Percentiles rank a stretch among this genome's conserved stretches.
Conservation (phyloP, 2,329 filamentous ascomycete species). For the Ascochyta rabiei region DNA sequence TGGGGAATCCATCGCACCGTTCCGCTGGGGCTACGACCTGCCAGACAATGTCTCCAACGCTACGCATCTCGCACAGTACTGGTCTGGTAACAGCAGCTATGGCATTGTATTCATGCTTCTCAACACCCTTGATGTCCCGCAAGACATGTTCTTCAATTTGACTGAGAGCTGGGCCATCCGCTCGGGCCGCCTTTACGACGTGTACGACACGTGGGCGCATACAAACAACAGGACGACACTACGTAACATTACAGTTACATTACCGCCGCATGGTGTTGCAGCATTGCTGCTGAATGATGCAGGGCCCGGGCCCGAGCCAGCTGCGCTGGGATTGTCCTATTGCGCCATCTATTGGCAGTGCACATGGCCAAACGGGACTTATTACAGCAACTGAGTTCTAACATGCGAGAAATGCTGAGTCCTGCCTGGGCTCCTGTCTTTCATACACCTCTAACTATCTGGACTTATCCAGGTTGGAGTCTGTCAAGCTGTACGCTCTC, state of each 20-base stretch:
- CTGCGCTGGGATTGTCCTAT: conserved; percentile 8
- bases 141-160: conserved; percentile 28
- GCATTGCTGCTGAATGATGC: conserved; percentile 20
- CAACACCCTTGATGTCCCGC: conserved; percentile 13
- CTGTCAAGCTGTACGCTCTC: no score
- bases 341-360: conserved; percentile 22
- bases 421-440: no score
- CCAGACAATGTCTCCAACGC: conserved; percentile 56
- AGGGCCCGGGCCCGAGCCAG: conserved; percentile 16
- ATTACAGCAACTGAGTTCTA: conserved; percentile 18
- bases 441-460: no score
- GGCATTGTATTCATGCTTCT: conserved; percentile 27
- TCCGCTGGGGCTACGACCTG: conserved; percentile 54
- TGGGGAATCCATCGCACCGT: conserved; percentile 46
- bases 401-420: neutral
- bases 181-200: conserved; percentile 14
- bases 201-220: conserved; percentile 24
- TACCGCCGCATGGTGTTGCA: conserved; percentile 21
- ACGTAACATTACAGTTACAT: conserved; percentile 14
- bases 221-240: conserved; percentile 16
- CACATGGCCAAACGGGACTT: conserved; percentile 20
- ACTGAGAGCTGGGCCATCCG: conserved; percentile 23
- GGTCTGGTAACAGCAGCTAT: conserved; percentile 21
- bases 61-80: conserved; percentile 25
- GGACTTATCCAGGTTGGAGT: no score